A percentile compares a stretch with the other conserved stretches of the same genome.
phyloP scores from a whole-genome alignment of 2,329 filamentous ascomycete genomes.

The Aquanectria penicillioides region DNA sequence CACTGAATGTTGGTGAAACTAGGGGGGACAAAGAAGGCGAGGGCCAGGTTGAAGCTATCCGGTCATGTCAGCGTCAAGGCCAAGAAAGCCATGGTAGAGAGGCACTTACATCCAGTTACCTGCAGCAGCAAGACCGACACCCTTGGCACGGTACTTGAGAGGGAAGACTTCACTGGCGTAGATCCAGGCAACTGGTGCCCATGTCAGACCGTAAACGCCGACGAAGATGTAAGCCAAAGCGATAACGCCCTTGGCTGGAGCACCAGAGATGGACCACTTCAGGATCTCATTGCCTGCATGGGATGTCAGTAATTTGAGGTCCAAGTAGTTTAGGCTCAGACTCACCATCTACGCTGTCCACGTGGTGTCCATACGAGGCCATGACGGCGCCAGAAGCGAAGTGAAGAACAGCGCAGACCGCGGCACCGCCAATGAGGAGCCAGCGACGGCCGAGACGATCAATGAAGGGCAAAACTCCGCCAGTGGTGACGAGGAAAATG shows the following conservation, averaged over 20 bases:
- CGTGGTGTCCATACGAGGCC: slow-evolving; percentile 57
- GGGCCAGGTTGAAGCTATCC: slow-evolving; percentile 51
- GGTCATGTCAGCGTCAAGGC: background rate
- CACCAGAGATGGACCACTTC: slow-evolving; percentile 56
- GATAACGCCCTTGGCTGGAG: slow-evolving; percentile 60
- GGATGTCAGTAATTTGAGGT: background rate
- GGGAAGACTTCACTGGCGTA: slow-evolving; percentile 69
- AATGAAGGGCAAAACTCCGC: slow-evolving; percentile 58
- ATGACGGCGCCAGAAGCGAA: slow-evolving; percentile 61
- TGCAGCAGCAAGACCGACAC: slow-evolving; percentile 62
- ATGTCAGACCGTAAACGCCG: slow-evolving; percentile 50
- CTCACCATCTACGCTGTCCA: slow-evolving; percentile 51
- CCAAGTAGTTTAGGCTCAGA: background rate
- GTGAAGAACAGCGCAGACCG: slow-evolving; percentile 57
- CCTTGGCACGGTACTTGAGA: slow-evolving; percentile 60
- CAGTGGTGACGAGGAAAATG: slow-evolving; percentile 64
- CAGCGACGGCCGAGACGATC: slow-evolving; percentile 60
- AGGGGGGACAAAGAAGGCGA: slow-evolving; percentile 51
- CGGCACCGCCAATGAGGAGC: slow-evolving; percentile 57
- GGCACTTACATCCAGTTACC: slow-evolving; percentile 50
- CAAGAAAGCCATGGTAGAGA: background rate
- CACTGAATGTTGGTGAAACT: slow-evolving; percentile 56
- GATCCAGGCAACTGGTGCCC: slow-evolving; percentile 62
- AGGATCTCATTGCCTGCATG: slow-evolving; percentile 56
- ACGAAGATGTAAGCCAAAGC: slow-evolving; percentile 60